Percentiles rank a stretch among this genome's conserved stretches.
Evolutionary conservation across 164 flowering plant species (phyloP).

Genomic region (Vitis riparia): DNA sequence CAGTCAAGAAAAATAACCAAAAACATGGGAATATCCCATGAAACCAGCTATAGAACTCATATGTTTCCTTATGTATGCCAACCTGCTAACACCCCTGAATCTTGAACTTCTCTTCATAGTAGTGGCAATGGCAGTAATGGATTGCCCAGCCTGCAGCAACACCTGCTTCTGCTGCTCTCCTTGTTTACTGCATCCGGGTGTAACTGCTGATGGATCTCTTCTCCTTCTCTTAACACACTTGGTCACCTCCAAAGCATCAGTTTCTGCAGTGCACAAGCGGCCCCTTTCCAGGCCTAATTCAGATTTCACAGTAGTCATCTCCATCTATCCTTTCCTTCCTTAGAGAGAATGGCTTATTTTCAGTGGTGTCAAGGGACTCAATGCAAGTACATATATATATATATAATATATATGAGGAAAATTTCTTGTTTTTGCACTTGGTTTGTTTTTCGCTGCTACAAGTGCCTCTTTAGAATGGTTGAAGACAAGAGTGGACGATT

Average conservation of each 20-base stretch:
- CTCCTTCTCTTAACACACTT: conserved; percentile 44
- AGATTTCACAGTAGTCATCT: conserved; percentile 25
- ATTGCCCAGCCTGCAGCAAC: conserved; percentile 15
- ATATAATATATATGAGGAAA: neutral
- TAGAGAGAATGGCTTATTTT: neutral
- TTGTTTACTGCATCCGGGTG: conserved; percentile 4
- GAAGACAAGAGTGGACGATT: too few relatives aligned
- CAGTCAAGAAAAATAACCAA: neutral
- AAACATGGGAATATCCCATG: too few relatives aligned
- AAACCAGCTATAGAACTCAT: too few relatives aligned
- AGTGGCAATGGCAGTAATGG: conserved; percentile 18
- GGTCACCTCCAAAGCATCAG: conserved; percentile 1
- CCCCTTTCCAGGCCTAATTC: conserved; percentile 26
- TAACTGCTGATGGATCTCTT: conserved; percentile 21
- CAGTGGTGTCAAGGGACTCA: neutral
- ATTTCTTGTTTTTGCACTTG: too few relatives aligned
- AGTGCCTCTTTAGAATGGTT: too few relatives aligned
- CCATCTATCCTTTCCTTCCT: conserved; percentile 19
- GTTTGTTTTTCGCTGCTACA: too few relatives aligned
- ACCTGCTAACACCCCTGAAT: conserved; percentile 8
- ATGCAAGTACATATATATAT: conserved; percentile 1
- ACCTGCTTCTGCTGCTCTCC: conserved; percentile 13
- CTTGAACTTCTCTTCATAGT: conserved; percentile 4
- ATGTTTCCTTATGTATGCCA: neutral
- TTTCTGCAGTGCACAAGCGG: conserved; percentile 11